These are phyloP conservation scores for Chamaenerion angustifolium DNA, from an alignment of 345 rosid genomes.

Conservation along the genomic window DNA sequence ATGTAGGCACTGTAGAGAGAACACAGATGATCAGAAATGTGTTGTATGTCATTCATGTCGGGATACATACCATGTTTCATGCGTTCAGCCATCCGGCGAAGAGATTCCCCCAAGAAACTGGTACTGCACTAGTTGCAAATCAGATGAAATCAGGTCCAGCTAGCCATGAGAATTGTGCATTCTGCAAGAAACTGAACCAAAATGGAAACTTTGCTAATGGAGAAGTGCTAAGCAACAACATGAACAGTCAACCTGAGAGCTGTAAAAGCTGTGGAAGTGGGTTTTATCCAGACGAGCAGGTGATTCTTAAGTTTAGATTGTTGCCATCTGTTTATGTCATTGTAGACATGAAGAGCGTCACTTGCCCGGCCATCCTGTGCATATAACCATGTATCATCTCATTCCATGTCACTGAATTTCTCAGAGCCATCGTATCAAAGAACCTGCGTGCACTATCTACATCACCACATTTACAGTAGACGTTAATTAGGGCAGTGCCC, in stretches of 20 bases:
- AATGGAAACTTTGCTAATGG: too few relatives aligned
- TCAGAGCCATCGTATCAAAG: slow-evolving; percentile 40
- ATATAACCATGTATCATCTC: slow-evolving; percentile 87
- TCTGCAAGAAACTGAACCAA: slow-evolving; percentile 40
- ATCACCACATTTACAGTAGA: slow-evolving; percentile 68
- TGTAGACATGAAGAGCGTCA: slow-evolving; percentile 47
- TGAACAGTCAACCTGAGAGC: neutral
- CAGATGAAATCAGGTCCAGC: slow-evolving; percentile 43
- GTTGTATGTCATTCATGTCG: slow-evolving; percentile 88
- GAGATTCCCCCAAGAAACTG: slow-evolving; percentile 52
- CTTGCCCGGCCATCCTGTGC: slow-evolving; percentile 58
- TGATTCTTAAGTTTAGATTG: too few relatives aligned
- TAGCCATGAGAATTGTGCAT: slow-evolving; percentile 62
- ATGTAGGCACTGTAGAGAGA: slow-evolving; percentile 53
- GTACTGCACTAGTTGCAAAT: slow-evolving; percentile 62
- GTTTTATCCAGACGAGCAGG: slow-evolving; percentile 29
- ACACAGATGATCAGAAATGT: slow-evolving; percentile 47
- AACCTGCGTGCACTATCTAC: slow-evolving; percentile 29
- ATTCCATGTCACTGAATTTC: slow-evolving; percentile 59
- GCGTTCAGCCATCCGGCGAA: slow-evolving; percentile 56
- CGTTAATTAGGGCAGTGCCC: slow-evolving; percentile 46
- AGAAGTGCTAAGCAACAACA: too few relatives aligned
- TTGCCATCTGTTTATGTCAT: slow-evolving; percentile 35
- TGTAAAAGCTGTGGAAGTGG: slow-evolving; percentile 55
- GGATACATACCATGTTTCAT: slow-evolving; percentile 67